phyloP scores from a whole-genome alignment of 2,329 filamentous ascomycete genomes.

The Colletotrichum sp. region DNA sequence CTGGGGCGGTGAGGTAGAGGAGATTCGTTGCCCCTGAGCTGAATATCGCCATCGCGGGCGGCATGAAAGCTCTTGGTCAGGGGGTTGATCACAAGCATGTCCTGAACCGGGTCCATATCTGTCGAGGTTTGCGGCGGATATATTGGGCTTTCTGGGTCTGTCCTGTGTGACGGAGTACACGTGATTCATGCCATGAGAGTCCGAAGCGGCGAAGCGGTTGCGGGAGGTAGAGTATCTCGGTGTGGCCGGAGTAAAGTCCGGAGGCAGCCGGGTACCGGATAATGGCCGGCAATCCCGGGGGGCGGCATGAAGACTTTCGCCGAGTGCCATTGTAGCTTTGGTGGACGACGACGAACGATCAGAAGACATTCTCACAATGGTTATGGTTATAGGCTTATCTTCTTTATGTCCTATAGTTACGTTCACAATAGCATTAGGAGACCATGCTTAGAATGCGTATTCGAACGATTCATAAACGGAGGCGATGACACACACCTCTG shows the following conservation, averaged over 20 bases:
- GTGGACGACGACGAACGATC: fast-evolving
- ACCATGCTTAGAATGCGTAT: not conserved
- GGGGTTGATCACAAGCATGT: not conserved
- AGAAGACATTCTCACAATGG: not conserved
- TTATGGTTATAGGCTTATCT: not conserved
- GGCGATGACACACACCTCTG: not conserved
- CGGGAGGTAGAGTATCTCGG: not conserved
- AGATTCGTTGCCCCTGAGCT: not conserved
- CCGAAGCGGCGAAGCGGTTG: not conserved
- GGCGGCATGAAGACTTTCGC: not conserved
- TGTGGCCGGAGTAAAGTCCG: not conserved
- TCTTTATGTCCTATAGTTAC: not conserved
- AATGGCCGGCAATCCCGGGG: not conserved
- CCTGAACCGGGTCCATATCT: not conserved
- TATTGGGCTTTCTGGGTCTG: not conserved
- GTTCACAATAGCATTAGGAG: not conserved
- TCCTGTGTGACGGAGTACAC: not conserved
- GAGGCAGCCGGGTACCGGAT: not conserved
- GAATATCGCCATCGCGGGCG: not conserved
- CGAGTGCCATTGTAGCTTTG: not conserved
- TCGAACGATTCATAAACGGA: not conserved
- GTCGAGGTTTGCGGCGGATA: not conserved
- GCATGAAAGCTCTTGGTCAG: not conserved
- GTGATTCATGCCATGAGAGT: not conserved
- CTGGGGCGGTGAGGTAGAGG: too few species aligned